Evolutionary conservation across 2,329 filamentous ascomycete species (phyloP), one percentile per base, ranked within the genome.

Genomic region (Orbilia brochopaga): DNA sequence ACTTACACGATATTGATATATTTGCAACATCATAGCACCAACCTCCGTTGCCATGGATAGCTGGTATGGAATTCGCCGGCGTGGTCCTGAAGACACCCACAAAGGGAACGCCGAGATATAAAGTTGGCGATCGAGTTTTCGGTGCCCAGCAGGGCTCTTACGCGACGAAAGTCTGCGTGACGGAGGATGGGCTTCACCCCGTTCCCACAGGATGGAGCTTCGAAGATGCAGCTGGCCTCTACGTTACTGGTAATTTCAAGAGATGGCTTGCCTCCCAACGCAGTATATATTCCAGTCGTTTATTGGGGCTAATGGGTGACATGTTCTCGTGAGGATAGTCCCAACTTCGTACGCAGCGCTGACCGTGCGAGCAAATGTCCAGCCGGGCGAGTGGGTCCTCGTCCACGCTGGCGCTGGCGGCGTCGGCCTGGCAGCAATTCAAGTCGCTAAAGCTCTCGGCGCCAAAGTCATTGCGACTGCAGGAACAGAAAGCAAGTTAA

Each of bases 381-480:
- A 91, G 80, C 81, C 85, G 42, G 92, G 92, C 0, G 93, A 97
- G 77, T 89, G 86, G 80, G 92, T 97, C 1, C 86, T 97, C 7
- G 87, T 97, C 13, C 93, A 97, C 78, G 93, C 93, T 0, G 93
- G 92, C 0, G 93, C 93, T 0, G 93, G 93, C 1, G 93, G 93
- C 15, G 93, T 97, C 10, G 93, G 93, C 0, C 82, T 97, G 1
- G 91, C 92, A 1, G 93, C 93, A 2, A 92, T 97, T 23, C 93
- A 97, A 79, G 87, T 97, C 72, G 93, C 93, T 27, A 97, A 97
- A 81, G 93, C 92, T 0, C 88, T 90, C 57, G 93, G 93, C 5
- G 93, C 93, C 8, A 94, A 85, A 1, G 93, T 97, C n/a, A 88
- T 97, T 73, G 93, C 93, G 2, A 97, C 93, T 0, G 93, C 92